phyloP scores from a whole-genome alignment of 2,329 filamentous ascomycete genomes.

The Delphinella strobiligena region DNA sequence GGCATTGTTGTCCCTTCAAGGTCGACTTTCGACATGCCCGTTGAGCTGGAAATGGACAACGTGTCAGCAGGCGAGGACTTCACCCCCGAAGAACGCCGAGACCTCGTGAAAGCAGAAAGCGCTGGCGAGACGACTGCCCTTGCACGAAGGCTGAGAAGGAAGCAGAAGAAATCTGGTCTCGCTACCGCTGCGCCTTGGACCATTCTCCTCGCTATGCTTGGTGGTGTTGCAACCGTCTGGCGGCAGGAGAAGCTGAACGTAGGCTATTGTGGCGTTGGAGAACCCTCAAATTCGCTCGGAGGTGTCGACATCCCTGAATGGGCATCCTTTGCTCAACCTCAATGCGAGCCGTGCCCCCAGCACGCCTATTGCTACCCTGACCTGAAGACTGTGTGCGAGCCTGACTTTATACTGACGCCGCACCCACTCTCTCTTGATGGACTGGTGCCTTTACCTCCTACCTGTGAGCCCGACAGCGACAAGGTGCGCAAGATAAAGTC shows the following conservation, averaged over 20 bases:
- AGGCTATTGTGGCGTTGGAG: constrained; percentile 77
- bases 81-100: constrained; percentile 76
- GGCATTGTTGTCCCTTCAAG: constrained; percentile 42
- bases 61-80: constrained; percentile 76
- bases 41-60: constrained; percentile 33
- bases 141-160: constrained; percentile 4
- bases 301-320: constrained; percentile 61
- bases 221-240: constrained; percentile 70
- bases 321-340: constrained; percentile 57
- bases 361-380: constrained; percentile 82
- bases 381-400: constrained; percentile 68
- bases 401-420: constrained; percentile 71
- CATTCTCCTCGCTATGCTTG: constrained; percentile 56
- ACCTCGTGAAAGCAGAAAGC: constrained; percentile 46
- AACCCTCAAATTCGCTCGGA: constrained; percentile 47
- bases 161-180: constrained; percentile 19
- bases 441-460: constrained; percentile 71
- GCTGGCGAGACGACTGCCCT: constrained; percentile 1
- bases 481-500: constrained; percentile 78
- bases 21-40: constrained; percentile 46
- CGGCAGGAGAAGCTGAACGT: constrained; percentile 92
- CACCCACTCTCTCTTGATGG: constrained; percentile 78
- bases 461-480: constrained; percentile 88
- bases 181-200: constrained; percentile 57
- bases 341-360: constrained; percentile 79